These are phyloP conservation scores for Helotiales sp. DNA, from an alignment of 2,329 filamentous ascomycete genomes.

Conservation along the genomic window DNA sequence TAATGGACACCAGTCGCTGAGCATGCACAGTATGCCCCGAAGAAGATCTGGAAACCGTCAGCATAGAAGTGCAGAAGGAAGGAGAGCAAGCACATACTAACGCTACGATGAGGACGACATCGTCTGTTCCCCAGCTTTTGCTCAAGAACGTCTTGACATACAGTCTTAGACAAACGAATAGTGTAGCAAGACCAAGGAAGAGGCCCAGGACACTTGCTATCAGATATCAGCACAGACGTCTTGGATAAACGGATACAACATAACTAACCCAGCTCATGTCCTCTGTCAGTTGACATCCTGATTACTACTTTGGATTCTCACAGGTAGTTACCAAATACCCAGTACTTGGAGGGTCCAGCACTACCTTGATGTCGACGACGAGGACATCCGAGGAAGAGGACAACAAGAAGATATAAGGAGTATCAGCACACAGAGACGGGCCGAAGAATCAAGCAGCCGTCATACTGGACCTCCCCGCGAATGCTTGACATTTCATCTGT, in stretches of 20 bases:
- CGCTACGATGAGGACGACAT: conserved; percentile 22
- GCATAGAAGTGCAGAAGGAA: background rate
- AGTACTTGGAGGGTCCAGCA: background rate
- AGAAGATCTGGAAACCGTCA: conserved; percentile 18
- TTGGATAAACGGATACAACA: background rate
- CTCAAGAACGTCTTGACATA: conserved; percentile 26
- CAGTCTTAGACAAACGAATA: conserved; percentile 26
- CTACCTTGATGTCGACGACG: background rate
- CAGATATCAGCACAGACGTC: conserved; percentile 2
- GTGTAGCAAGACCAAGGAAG: conserved; percentile 24
- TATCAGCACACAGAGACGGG: background rate
- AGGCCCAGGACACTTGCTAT: conserved; percentile 22
- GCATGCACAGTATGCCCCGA: conserved; percentile 19
- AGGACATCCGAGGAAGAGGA: background rate
- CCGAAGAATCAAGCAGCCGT: background rate
- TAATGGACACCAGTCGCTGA: conserved; percentile 20
- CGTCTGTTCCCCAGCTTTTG: conserved; percentile 29
- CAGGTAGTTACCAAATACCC: background rate
- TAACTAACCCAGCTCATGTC: conserved; percentile 18
- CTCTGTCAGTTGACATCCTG: conserved; percentile 15
- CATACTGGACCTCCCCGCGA: background rate
- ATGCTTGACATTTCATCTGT: background rate
- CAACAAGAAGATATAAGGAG: background rate
- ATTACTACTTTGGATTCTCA: background rate
- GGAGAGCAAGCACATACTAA: conserved; percentile 15